phyloP scores from a whole-genome alignment of 768 basidiomycete species.

The Pleurotus djamor region DNA sequence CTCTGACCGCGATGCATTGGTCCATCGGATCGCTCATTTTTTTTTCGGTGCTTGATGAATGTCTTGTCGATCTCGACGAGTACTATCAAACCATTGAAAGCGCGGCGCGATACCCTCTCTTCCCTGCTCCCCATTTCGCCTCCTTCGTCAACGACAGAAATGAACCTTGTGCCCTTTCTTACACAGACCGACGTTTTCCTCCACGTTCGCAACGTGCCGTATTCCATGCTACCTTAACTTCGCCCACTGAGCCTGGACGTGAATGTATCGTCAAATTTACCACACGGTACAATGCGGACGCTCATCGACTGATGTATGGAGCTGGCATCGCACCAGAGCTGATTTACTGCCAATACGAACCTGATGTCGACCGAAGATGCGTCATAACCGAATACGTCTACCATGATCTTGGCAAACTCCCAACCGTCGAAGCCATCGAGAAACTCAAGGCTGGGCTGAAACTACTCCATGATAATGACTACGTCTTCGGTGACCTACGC shows the following conservation, averaged over 20 bases:
- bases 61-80: not conserved
- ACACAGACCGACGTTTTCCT: not conserved
- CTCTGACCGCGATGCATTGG: not conserved
- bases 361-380: not conserved
- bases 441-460: not conserved
- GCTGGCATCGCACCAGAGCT: not conserved
- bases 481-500: conserved; percentile 4
- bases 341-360: conserved; percentile 1
- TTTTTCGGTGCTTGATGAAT: not conserved
- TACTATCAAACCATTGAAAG: not conserved
- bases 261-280: conserved; percentile 1
- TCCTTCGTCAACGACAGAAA: not conserved
- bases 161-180: not conserved
- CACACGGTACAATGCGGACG: not conserved
- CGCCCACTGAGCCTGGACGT: too few species aligned
- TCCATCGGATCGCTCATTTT: not conserved
- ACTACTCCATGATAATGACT: not conserved
- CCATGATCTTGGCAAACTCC: not conserved
- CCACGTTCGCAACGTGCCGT: not conserved
- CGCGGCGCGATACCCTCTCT: not conserved
- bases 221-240: not conserved
- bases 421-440: not conserved
- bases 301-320: not conserved
- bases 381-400: conserved; percentile 2
- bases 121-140: not conserved